Percentiles rank a stretch among this genome's conserved stretches.
Conservation (phyloP, 352 stramenopile species). For the Elongisporangium senticosum region DNA sequence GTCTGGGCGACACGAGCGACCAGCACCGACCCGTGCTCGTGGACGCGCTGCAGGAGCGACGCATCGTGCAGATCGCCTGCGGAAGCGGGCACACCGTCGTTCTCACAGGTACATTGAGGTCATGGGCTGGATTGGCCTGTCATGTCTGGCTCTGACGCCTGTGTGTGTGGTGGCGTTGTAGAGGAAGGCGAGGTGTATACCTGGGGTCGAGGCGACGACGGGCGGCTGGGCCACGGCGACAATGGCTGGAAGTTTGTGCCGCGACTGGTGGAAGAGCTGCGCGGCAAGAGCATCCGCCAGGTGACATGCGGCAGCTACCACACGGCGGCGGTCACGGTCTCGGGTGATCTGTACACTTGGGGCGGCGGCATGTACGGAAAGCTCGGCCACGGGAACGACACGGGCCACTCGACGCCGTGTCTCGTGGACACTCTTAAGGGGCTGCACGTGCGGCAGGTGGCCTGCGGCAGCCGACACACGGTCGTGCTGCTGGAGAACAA, state of each 20-base stretch:
- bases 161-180: background rate
- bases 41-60: conserved; percentile 75
- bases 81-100: conserved; percentile 87
- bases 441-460: conserved; percentile 88
- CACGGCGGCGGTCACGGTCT: conserved; percentile 92
- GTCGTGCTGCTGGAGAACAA: conserved; percentile 86
- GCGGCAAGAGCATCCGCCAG: conserved; percentile 87
- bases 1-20: conserved; percentile 83
- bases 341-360: conserved; percentile 92
- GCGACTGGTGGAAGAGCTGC: conserved; percentile 86
- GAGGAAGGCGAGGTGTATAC: conserved; percentile 87
- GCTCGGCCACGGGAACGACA: conserved; percentile 91
- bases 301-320: conserved; percentile 96
- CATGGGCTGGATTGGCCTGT: background rate
- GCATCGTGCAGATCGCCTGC: conserved; percentile 85
- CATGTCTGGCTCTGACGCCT: background rate
- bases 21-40: conserved; percentile 80
- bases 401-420: conserved; percentile 90
- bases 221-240: conserved; percentile 87
- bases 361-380: conserved; percentile 96
- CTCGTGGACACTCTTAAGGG: conserved; percentile 92
- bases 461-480: conserved; percentile 93
- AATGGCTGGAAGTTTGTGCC: conserved; percentile 98
- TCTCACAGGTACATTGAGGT: conserved; percentile 41
- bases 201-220: conserved; percentile 86